Base-by-base conservation (phyloP, 768 basidiomycete species). In the Amanita fuliginea region DNA sequence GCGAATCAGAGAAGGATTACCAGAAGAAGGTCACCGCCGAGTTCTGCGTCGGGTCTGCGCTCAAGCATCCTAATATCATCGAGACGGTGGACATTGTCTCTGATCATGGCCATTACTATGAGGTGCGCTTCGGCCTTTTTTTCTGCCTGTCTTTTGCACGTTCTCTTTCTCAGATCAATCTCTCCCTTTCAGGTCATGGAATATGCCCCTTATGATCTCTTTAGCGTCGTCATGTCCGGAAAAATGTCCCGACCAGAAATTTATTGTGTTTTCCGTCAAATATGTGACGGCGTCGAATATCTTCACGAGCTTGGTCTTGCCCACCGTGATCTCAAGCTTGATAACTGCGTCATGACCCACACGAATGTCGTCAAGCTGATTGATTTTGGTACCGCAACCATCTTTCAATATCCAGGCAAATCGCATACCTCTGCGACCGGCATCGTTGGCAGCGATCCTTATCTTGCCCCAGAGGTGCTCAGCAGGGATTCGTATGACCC, bases 11-110 rank as follows among this genome's bases (percentile, higher is more conserved):
- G 67, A 87, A 90, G 67, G 96, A 99, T 71, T 99, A 98, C 64
- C 92, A 97, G 81, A 95, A 97, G 73, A 98, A 99, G 70, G 94
- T 98, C 51, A 96, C 94, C 1, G 95, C 95, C 22, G 96, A 99
- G 65, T 99, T 99, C 62, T 99, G 95, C 59, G 94, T 98, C 14
- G 93, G 96, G 51, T 87, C 86, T 19, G 87, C 88, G 39, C 73
- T 99, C 60, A 90, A 94, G 66, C 96, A 99, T 60, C 70, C 81
- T 52, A 98, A 99, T 59, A 91, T 98, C 64, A 98, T 98, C 64
- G 82, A 96, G 65, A 99, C 96, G 28, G 83, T 99, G 53, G 96
- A 99, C 64, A 98, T 99, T 65, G 91, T 98, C 49, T 87, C 83
- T 52, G 96, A 98, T 69, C 88, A 94, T 59, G 95, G 95, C 9